Percentiles rank a stretch among this genome's conserved stretches.
Conservation (phyloP, 495 filamentous ascomycete species). For the Glutinoglossum americanum region DNA sequence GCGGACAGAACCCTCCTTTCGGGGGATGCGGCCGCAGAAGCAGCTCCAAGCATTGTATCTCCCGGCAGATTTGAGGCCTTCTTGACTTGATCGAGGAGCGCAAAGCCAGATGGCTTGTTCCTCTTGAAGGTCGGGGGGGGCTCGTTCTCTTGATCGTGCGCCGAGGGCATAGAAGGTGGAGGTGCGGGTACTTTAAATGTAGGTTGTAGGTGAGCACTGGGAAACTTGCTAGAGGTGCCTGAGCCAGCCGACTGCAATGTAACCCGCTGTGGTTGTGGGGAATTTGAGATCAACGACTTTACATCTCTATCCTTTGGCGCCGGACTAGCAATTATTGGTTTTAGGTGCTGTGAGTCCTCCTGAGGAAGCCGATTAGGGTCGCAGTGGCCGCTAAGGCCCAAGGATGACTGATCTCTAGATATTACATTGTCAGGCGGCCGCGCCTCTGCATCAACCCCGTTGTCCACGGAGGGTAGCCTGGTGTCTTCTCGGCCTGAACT, state of each 20-base stretch:
- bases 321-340: slow-evolving; percentile 7
- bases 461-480: slow-evolving; percentile 6
- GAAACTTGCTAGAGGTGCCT: slow-evolving; percentile 8
- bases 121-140: slow-evolving; percentile 54
- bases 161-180: slow-evolving; percentile 31
- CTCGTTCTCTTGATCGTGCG: slow-evolving; percentile 63
- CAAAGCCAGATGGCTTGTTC: slow-evolving; percentile 34
- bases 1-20: slow-evolving; percentile 47
- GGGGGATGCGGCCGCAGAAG: slow-evolving; percentile 19
- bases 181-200: slow-evolving; percentile 44
- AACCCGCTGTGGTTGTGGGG: background rate
- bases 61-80: slow-evolving; percentile 7
- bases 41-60: slow-evolving; percentile 3
- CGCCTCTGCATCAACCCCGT: background rate
- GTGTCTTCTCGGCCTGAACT: slow-evolving; percentile 16
- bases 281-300: slow-evolving; percentile 9
- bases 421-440: background rate
- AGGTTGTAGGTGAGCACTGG: slow-evolving; percentile 24
- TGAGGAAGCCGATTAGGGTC: background rate
- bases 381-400: background rate
- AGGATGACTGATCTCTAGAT: background rate
- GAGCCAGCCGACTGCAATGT: background rate
- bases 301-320: background rate
- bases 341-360: background rate
- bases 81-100: slow-evolving; percentile 34